Evolutionary conservation across 805 yeast genomes (phyloP).

Genomic region (Scheffersomyces ergatensis): DNA sequence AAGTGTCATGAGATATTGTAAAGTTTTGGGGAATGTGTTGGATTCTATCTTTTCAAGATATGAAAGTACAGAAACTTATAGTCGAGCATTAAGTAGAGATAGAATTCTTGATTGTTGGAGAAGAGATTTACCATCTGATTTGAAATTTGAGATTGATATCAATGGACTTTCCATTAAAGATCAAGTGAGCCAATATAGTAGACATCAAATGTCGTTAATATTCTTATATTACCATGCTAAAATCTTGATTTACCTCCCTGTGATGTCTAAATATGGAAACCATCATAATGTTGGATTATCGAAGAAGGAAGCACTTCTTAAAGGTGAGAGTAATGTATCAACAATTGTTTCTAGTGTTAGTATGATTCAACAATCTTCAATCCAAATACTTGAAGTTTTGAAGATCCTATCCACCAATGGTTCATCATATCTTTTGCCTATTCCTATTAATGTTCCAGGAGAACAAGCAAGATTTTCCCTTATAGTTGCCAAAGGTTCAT

Average conservation of each 20-base stretch:
- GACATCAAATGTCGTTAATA: slow-evolving; percentile 52
- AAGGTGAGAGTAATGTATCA: slow-evolving; percentile 33
- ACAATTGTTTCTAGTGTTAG: slow-evolving; percentile 53
- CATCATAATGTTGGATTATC: slow-evolving; percentile 43
- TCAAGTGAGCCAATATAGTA: slow-evolving; percentile 21
- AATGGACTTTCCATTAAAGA: slow-evolving; percentile 46
- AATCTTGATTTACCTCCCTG: slow-evolving; percentile 40
- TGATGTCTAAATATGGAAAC: slow-evolving; percentile 39
- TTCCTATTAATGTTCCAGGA: slow-evolving; percentile 63
- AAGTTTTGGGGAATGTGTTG: slow-evolving; percentile 69
- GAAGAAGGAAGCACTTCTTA: slow-evolving; percentile 30
- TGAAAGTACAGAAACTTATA: slow-evolving; percentile 28
- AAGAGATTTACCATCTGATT: slow-evolving; percentile 57
- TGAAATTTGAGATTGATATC: slow-evolving; percentile 63
- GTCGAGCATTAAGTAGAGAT: slow-evolving; percentile 42
- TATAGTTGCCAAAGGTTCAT: slow-evolving; percentile 68
- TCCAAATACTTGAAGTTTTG: slow-evolving; percentile 56
- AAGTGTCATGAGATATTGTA: slow-evolving; percentile 64
- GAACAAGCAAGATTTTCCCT: slow-evolving; percentile 63
- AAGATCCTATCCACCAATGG: slow-evolving; percentile 36
- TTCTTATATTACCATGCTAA: slow-evolving; percentile 43
- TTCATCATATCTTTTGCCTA: slow-evolving; percentile 48
- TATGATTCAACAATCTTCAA: slow-evolving; percentile 65
- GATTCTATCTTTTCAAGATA: slow-evolving; percentile 69
- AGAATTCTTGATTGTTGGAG: slow-evolving; percentile 79